A percentile compares a stretch with the other conserved stretches of the same genome.
Conservation (phyloP, 495 filamentous ascomycete species). For the Penicillium cataractarum region DNA sequence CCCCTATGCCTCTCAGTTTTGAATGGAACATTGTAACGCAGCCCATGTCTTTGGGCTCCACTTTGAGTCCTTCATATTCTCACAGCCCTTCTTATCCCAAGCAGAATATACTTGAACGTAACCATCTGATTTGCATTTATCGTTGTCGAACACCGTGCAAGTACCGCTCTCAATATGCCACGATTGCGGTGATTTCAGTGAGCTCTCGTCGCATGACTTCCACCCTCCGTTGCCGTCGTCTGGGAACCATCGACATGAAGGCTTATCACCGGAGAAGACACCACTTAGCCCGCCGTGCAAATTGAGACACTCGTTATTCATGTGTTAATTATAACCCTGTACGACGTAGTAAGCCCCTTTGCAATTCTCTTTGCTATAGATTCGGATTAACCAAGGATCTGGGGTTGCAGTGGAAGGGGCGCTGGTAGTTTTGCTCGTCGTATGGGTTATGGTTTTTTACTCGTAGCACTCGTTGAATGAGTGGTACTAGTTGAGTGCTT, state of each 20-base stretch:
- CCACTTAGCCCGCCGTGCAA: neutral
- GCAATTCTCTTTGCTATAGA: conserved; percentile 3
- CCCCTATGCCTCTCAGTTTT: neutral
- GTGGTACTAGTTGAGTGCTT: neutral
- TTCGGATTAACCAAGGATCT: neutral
- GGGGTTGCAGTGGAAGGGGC: neutral
- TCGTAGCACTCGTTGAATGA: neutral
- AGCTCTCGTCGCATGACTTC: conserved; percentile 1
- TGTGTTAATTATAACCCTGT: conserved; percentile 14
- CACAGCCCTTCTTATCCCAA: neutral
- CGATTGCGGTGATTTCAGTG: conserved; percentile 3
- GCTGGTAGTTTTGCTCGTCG: neutral
- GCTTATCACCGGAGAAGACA: neutral
- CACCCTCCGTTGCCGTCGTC: neutral
- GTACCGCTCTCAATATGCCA: neutral
- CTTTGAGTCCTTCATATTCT: conserved; percentile 3
- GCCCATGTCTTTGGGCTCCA: neutral
- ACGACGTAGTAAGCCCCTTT: conserved; percentile 9
- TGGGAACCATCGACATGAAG: conserved; percentile 19
- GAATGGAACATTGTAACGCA: neutral
- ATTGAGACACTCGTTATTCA: neutral
- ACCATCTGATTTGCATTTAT: conserved; percentile 7
- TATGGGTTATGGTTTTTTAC: neutral
- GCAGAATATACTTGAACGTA: conserved; percentile 1
- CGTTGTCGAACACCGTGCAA: neutral